Percentiles rank a stretch among this genome's conserved stretches.
These are phyloP conservation scores for Pyrus hybrid DNA, from an alignment of 331 rosid species.

Conservation along the genomic window DNA sequence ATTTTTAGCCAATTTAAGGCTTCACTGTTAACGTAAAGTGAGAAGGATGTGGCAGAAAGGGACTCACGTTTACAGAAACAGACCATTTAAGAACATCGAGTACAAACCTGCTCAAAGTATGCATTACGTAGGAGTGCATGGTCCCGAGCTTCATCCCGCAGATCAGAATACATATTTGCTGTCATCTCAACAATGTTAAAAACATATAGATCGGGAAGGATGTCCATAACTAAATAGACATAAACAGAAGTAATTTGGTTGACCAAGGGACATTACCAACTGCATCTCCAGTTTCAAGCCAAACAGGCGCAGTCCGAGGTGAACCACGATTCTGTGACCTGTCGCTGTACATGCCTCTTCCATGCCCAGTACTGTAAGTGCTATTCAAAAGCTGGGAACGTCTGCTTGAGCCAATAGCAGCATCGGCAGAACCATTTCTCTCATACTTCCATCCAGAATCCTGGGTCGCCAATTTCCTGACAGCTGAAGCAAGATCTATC, in stretches of 20 bases:
- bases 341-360: slow-evolving; percentile 53
- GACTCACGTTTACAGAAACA: neutral
- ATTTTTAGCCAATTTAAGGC: neutral
- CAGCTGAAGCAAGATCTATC: slow-evolving; percentile 85
- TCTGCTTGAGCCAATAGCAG: slow-evolving; percentile 76
- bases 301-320: slow-evolving; percentile 67
- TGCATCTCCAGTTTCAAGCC: slow-evolving; percentile 98
- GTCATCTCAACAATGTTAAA: slow-evolving; percentile 56
- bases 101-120: slow-evolving; percentile 86
- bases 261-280: slow-evolving; percentile 70
- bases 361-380: slow-evolving; percentile 56
- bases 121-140: slow-evolving; percentile 94
- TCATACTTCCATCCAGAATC: slow-evolving; percentile 94
- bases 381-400: slow-evolving; percentile 55
- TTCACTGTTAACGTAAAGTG: neutral
- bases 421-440: slow-evolving; percentile 60
- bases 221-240: slow-evolving; percentile 26
- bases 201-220: slow-evolving; percentile 27
- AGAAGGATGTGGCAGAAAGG: neutral
- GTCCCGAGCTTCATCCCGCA: slow-evolving; percentile 96
- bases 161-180: slow-evolving; percentile 87
- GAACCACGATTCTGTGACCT: slow-evolving; percentile 66
- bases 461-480: slow-evolving; percentile 81
- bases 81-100: slow-evolving; percentile 5
- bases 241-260: slow-evolving; percentile 23